These are phyloP conservation scores for Arabidopsis arenosa DNA, from an alignment of 345 rosid genomes.

Conservation along the genomic window DNA sequence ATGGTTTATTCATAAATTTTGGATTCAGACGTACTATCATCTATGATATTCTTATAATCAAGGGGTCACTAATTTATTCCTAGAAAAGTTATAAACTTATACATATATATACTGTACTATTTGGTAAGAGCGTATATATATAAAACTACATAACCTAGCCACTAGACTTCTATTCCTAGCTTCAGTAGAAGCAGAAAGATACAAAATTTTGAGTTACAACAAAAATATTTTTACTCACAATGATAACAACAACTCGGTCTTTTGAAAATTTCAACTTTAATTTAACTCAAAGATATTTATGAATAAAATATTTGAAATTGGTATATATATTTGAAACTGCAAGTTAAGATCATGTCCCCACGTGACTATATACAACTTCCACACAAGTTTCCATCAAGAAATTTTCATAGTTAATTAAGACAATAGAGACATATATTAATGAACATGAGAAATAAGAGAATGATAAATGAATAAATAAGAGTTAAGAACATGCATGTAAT, in stretches of 20 bases:
- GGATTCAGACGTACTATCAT: background rate
- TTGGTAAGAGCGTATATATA: constrained; percentile 16
- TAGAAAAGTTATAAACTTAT: background rate
- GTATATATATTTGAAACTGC: constrained; percentile 22
- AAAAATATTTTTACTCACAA: constrained; percentile 31
- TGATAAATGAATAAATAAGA: background rate
- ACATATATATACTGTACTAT: constrained; percentile 10
- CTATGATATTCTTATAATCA: background rate
- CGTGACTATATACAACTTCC: background rate
- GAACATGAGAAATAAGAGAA: background rate
- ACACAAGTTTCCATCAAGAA: constrained; percentile 9
- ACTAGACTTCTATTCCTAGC: constrained; percentile 39
- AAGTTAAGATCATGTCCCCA: constrained; percentile 38
- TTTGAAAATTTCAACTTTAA: constrained; percentile 6
- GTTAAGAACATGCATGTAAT: constrained; percentile 24
- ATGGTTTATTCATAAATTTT: background rate
- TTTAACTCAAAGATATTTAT: constrained; percentile 10
- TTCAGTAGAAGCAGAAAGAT: constrained; percentile 40
- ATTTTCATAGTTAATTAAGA: constrained; percentile 16
- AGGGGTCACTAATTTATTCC: background rate
- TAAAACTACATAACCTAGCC: constrained; percentile 13
- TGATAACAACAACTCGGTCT: constrained; percentile 43
- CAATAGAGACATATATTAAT: background rate
- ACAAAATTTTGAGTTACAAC: constrained; percentile 44
- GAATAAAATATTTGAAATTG: constrained; percentile 8